Conservation (phyloP, 2,329 filamentous ascomycete genomes). For the Neurospora crassa region DNA sequence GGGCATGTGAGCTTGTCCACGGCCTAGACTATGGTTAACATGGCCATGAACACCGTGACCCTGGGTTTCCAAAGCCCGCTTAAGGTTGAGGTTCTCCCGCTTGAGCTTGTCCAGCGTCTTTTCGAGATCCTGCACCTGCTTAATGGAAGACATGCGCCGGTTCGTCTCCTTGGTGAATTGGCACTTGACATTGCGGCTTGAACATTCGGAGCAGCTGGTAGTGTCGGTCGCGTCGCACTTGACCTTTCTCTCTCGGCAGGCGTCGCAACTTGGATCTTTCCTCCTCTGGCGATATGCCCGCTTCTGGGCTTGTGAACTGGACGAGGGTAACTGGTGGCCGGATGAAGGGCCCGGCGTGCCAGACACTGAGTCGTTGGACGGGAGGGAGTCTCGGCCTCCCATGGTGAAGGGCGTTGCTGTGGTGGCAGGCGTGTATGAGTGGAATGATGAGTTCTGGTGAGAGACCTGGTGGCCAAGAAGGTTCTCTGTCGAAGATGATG, state of each 20-base stretch:
- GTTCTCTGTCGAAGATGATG: neutral
- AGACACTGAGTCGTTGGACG: slow-evolving; percentile 47
- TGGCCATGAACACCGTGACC: slow-evolving; percentile 30
- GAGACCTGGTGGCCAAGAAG: slow-evolving; percentile 2
- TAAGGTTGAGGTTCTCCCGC: slow-evolving; percentile 68
- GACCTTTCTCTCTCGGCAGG: slow-evolving; percentile 77
- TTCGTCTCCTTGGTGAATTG: slow-evolving; percentile 99
- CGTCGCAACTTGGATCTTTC: slow-evolving; percentile 96
- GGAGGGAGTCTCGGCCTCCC: slow-evolving; percentile 47
- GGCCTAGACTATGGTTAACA: slow-evolving; percentile 12
- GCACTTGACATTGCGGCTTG: slow-evolving; percentile 91
- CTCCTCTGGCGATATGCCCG: slow-evolving; percentile 87
- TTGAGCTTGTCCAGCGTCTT: slow-evolving; percentile 76
- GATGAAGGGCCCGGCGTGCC: slow-evolving; percentile 40
- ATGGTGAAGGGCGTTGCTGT: slow-evolving; percentile 38
- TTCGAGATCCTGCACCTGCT: slow-evolving; percentile 95
- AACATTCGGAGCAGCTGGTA: slow-evolving; percentile 93
- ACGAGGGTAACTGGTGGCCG: slow-evolving; percentile 21
- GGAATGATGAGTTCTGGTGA: slow-evolving; percentile 32
- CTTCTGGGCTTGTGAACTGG: slow-evolving; percentile 65
- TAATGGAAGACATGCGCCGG: slow-evolving; percentile 96
- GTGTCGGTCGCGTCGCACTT: slow-evolving; percentile 96
- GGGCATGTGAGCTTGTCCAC: slow-evolving; percentile 11
- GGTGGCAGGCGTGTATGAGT: slow-evolving; percentile 43
- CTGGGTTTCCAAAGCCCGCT: slow-evolving; percentile 49